Percentiles rank a stretch among this genome's conserved stretches.
phyloP scores from a whole-genome alignment of 1,284 basidiomycete species.

The Stygiomarasmius scandens region DNA sequence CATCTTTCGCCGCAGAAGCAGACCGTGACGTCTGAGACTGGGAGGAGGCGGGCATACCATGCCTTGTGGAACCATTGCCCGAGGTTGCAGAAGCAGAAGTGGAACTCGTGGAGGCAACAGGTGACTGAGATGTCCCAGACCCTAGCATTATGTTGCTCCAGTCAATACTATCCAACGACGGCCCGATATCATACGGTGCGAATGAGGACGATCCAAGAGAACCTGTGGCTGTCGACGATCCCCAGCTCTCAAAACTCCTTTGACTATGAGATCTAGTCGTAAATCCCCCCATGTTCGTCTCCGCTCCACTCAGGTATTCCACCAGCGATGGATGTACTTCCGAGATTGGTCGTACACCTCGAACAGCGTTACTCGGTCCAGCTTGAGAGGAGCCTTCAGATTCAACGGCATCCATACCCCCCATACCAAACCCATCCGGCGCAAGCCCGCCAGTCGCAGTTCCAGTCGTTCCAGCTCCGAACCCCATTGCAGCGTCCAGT shows the following conservation, averaged over 20 bases:
- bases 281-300: background rate
- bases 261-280: background rate
- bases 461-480: slow-evolving; percentile 7
- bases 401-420: slow-evolving; percentile 5
- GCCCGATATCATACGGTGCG: background rate
- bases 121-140: background rate
- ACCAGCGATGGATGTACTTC: slow-evolving; percentile 34
- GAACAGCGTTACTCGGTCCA: background rate
- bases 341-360: slow-evolving; percentile 15
- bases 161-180: background rate
- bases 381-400: background rate
- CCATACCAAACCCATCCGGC: slow-evolving; percentile 4
- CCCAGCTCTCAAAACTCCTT: background rate
- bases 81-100: background rate
- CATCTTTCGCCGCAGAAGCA: background rate
- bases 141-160: background rate
- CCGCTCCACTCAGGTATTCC: slow-evolving; percentile 26
- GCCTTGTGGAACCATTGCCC: too few relatives aligned
- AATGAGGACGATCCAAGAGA: background rate
- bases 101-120: background rate
- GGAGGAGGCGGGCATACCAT: too few relatives aligned
- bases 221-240: background rate
- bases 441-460: slow-evolving; percentile 4
- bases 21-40: too few relatives aligned
- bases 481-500: slow-evolving; percentile 2